phyloP scores from a whole-genome alignment of 1,284 basidiomycete species.

The Phenoliferia sp. region DNA sequence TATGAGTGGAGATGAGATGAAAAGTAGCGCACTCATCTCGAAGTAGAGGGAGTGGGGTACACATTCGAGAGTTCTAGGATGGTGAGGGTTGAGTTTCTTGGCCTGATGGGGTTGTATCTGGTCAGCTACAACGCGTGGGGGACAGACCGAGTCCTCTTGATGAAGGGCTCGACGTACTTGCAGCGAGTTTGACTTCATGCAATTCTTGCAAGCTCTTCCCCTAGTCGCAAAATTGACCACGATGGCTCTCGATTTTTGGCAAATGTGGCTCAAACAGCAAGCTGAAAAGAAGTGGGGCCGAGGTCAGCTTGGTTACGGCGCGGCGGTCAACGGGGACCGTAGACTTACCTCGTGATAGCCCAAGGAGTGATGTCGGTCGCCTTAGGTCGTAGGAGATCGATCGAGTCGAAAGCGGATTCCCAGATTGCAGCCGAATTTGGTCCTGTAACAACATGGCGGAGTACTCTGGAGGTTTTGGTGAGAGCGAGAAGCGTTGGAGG shows the following conservation, averaged over 20 bases:
- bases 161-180: not conserved
- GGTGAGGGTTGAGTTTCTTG: not conserved
- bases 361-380: slow-evolving; percentile 12
- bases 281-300: not conserved
- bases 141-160: not conserved
- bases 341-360: slow-evolving; percentile 6
- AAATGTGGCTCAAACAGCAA: slow-evolving; percentile 11
- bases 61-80: not conserved
- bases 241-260: slow-evolving; percentile 7
- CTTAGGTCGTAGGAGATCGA: not conserved
- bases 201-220: slow-evolving; percentile 8
- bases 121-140: not conserved
- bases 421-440: not conserved
- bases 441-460: not conserved
- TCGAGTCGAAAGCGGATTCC: slow-evolving; percentile 4
- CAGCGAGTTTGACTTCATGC: slow-evolving; percentile 9
- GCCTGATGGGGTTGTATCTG: not conserved
- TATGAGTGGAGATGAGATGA: not conserved
- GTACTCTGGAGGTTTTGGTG: slow-evolving; percentile 7
- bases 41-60: not conserved
- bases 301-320: not conserved
- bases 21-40: not conserved
- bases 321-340: not conserved
- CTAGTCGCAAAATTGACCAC: slow-evolving; percentile 5
- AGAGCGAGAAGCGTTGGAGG: slow-evolving; percentile 17